Conservation (phyloP, 768 basidiomycete species). For the Macrolepiota fuliginosa region DNA sequence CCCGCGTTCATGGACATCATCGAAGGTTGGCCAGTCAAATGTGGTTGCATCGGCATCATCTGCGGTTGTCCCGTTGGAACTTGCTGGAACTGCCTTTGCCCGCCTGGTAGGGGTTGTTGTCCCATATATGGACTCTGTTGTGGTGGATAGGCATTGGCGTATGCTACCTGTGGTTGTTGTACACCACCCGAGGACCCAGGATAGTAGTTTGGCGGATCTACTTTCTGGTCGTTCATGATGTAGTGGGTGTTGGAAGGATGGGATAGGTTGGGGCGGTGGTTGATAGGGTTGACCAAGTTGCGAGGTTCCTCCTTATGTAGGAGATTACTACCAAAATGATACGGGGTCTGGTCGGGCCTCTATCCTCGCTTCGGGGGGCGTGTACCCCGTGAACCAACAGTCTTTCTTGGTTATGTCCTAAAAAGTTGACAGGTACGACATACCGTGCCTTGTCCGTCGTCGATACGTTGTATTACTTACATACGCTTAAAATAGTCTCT, state of each 20-base stretch:
- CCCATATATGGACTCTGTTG: conserved; percentile 2
- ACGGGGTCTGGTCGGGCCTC: background rate
- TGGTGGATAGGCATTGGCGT: background rate
- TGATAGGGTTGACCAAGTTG: background rate
- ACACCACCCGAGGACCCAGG: background rate
- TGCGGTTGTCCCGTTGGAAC: conserved; percentile 3
- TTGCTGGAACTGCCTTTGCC: background rate
- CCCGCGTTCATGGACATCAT: background rate
- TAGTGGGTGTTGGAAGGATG: background rate
- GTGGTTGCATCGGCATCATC: conserved; percentile 6
- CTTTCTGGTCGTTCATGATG: background rate
- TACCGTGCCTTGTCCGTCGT: background rate
- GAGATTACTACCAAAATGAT: background rate
- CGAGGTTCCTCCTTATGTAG: background rate
- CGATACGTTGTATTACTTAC: background rate
- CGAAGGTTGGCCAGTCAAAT: background rate
- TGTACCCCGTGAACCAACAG: too few relatives aligned
- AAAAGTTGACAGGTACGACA: background rate
- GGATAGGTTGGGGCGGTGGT: background rate
- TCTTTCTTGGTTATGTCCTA: background rate
- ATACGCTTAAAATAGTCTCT: background rate
- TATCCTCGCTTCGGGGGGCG: too few relatives aligned
- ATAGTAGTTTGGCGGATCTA: background rate
- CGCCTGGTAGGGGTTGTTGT: background rate
- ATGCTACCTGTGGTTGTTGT: background rate